phyloP scores from a whole-genome alignment of 768 basidiomycete genomes.

The Terana coerulea region DNA sequence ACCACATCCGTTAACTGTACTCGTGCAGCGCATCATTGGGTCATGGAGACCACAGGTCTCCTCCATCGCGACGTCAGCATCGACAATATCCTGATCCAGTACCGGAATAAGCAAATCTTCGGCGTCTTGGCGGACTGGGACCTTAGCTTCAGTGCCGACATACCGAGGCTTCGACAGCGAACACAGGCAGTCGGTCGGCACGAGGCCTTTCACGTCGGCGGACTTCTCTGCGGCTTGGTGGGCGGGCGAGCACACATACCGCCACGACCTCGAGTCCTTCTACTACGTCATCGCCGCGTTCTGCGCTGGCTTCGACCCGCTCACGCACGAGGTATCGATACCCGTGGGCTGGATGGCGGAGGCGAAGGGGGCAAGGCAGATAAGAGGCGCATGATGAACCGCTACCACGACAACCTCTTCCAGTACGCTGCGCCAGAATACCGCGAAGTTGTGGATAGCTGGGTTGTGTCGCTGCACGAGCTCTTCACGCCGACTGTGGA shows the following conservation, averaged over 20 bases:
- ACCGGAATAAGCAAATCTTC: neutral
- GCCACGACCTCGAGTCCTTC: conserved; percentile 14
- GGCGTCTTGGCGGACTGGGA: conserved; percentile 10
- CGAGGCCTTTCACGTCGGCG: conserved; percentile 7
- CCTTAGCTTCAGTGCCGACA: conserved; percentile 1
- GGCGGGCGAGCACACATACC: conserved; percentile 6
- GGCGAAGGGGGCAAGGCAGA: neutral
- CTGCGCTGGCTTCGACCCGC: conserved; percentile 2
- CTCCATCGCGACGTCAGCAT: conserved; percentile 16
- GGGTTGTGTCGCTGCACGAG: neutral
- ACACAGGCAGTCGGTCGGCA: conserved; percentile 1
- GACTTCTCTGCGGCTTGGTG: conserved; percentile 2
- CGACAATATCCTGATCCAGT: conserved; percentile 16
- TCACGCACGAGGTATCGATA: neutral
- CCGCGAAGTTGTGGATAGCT: neutral
- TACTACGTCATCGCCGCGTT: conserved; percentile 16
- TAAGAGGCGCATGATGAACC: neutral
- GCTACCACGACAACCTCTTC: neutral
- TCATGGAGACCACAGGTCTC: conserved; percentile 8
- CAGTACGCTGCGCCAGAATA: neutral
- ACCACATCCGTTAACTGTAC: too few relatives aligned
- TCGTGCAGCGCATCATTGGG: conserved; percentile 14
- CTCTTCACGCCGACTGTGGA: neutral
- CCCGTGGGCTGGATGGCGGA: neutral
- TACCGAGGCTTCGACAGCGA: neutral